Evolutionary conservation across 2,329 filamentous ascomycete species (phyloP), one percentile per base, ranked within the genome.

Genomic region (Ceratocystis eucalypticola): DNA sequence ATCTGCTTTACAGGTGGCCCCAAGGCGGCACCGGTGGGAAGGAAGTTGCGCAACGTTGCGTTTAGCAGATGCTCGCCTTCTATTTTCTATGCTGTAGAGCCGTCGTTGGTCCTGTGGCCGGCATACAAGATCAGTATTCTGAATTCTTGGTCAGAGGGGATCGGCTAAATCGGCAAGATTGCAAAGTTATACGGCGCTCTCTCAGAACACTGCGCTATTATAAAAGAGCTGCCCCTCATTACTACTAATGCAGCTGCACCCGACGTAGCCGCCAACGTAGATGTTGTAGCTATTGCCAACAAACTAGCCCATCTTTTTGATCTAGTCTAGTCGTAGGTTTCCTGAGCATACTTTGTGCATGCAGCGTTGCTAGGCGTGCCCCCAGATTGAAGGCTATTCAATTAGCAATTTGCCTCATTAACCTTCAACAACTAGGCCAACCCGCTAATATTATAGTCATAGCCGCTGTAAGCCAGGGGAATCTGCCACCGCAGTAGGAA

Each of bases 401-500:
- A 69, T 85, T 86, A 7, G 84, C 82, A 69, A 86, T 82, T 48
- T 53, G 48, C n/a, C n/a, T 25, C 3, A 20, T 53, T 20, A 15
- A 53, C 4, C 44, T 46, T 15, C 44, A 17, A 4, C 12, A 15
- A 8, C 44, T 46, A 20, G 44, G 30, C 25, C 33, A 25, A 73
- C 75, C 41, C 73, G 80, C 78, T 80, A 72, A 86, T 86, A 74
- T 86, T 94, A 79, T 92, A 91, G 72, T 86, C 81, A 74, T 89
- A 94, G 28, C 89, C 89, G 37, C 79, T 80, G 72, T 92, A 91
- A 70, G 87, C 86, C 1, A 82, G 78, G 66, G 85, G 89, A 68
- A 93, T 88, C 77, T 94, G 89, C 88, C 88, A 91, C 79, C 78
- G 71, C 89, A 92, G 1, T 78, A 79, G 0, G 79, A 73, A 5